phyloP scores from a whole-genome alignment of 805 yeast genomes.

The Suhomyces faveliae region DNA sequence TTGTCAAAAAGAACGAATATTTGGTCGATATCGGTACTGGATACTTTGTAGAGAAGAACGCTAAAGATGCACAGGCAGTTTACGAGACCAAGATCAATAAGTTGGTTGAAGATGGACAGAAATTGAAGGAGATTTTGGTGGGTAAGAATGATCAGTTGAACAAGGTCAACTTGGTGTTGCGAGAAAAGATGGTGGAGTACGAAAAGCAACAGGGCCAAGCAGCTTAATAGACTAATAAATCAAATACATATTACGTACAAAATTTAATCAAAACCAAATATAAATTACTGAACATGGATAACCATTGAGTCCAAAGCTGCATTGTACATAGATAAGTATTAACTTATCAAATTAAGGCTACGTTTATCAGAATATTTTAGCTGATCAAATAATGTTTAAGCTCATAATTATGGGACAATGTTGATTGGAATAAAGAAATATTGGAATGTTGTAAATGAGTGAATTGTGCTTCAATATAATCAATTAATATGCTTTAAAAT shows the following conservation, averaged over 20 bases:
- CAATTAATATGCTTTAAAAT: too few relatives aligned
- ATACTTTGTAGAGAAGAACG: constrained; percentile 80
- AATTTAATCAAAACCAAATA: too few relatives aligned
- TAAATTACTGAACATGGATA: too few relatives aligned
- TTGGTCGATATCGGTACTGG: constrained; percentile 97
- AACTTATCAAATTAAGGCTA: too few relatives aligned
- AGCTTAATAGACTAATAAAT: constrained; percentile 9
- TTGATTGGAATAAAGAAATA: too few relatives aligned
- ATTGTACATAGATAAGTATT: too few relatives aligned
- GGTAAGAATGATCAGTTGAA: constrained; percentile 68
- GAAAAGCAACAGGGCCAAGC: constrained; percentile 27
- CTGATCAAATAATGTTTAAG: too few relatives aligned
- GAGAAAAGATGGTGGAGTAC: constrained; percentile 50
- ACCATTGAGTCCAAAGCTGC: too few relatives aligned
- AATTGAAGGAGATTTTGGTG: constrained; percentile 69
- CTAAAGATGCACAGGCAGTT: constrained; percentile 64
- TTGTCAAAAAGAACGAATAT: constrained; percentile 62
- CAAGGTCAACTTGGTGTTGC: constrained; percentile 57
- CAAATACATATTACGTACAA: neutral
- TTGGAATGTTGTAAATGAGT: too few relatives aligned
- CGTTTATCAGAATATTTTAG: too few relatives aligned
- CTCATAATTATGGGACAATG: too few relatives aligned
- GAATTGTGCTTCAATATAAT: too few relatives aligned
- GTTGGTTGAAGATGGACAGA: constrained; percentile 67
- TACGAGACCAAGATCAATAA: constrained; percentile 74